Evolutionary conservation across 2,329 filamentous ascomycete species (phyloP), one percentile per base, ranked within the genome.

Genomic region (Metarhizium anisopliae): DNA sequence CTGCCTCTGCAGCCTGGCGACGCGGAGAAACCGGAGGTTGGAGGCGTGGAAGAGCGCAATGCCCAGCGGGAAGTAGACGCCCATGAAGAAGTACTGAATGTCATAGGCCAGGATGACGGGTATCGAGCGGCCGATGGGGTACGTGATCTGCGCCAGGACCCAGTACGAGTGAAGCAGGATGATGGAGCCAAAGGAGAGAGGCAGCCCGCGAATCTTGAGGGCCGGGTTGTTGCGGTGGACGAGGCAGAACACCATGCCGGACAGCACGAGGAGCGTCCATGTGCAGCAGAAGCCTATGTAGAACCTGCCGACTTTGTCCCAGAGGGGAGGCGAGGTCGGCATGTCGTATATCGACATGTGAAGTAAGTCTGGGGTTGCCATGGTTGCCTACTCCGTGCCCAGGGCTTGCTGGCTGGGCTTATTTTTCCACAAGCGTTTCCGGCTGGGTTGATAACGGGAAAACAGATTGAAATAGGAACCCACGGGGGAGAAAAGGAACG

Each of bases 51-150:
- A 84, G 4, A 83, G 65, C 2, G 79, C 80, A 45, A 84, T 77
- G 2, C 81, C 81, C 16, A 80, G 69, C 1, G 81, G 81, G 3
- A 84, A 71, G 65, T 78, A 80, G 52, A 78, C 74, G 43, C 77
- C 79, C 81, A 84, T 84, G 64, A 80, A 72, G 73, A 80, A 84
- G 62, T 77, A 84, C 61, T 82, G 78, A 3, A 74, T 65, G 36
- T 75, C 70, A 56, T 79, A 82, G 1, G 78, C 70, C 14, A 66
- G 53, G 1, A 72, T 61, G 1, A 69, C 54, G 0, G 69, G 77
- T 55, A 77, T 68, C 3, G 73, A 67, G 10, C 69, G 51, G 7
- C 74, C 73, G 30, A 76, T 66, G 11, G 72, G 67, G n/a, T 75
- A 72, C 20, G 70, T 71, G 54, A 77, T 61, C 58, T 77, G 74